Evolutionary conservation across 257 asterid genomes (phyloP).

Genomic region (Nicotiana sylvestris): DNA sequence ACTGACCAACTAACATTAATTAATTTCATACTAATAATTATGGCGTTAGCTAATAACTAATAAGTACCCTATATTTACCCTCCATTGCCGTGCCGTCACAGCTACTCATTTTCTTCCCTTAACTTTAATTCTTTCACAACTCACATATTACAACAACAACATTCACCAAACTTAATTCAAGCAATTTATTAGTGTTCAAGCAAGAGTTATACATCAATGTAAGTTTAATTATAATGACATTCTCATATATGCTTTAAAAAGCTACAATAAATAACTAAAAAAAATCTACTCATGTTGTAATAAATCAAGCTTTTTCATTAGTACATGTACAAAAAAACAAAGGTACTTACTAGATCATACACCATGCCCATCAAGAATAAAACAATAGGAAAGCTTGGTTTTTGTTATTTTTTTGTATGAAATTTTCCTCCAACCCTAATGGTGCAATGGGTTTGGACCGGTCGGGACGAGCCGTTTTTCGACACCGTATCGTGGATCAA

Average conservation of each 20-base stretch:
- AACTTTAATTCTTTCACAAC: conserved; percentile 8
- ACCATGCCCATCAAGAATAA: conserved; percentile 3
- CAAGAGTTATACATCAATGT: neutral
- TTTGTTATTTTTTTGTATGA: neutral
- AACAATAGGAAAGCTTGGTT: neutral
- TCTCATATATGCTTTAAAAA: neutral
- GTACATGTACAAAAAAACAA: conserved; percentile 14
- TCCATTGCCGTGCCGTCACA: conserved; percentile 67
- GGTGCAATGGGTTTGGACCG: conserved; percentile 89
- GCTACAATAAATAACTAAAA: neutral
- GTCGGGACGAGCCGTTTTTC: conserved; percentile 74
- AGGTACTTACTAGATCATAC: conserved; percentile 10
- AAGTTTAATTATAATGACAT: neutral
- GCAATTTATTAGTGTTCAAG: neutral
- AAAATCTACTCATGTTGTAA: neutral
- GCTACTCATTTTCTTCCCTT: conserved; percentile 38
- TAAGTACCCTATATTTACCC: conserved; percentile 18
- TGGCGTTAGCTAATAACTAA: conserved; percentile 21
- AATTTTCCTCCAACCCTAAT: conserved; percentile 25
- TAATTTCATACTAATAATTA: conserved; percentile 16
- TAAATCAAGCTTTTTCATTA: conserved; percentile 8
- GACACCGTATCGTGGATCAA: conserved; percentile 66
- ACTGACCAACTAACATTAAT: conserved; percentile 25
- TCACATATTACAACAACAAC: neutral
- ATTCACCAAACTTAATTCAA: conserved; percentile 6